phyloP scores from a whole-genome alignment of 2,329 filamentous ascomycete genomes.

The Escovopsis sp. region DNA sequence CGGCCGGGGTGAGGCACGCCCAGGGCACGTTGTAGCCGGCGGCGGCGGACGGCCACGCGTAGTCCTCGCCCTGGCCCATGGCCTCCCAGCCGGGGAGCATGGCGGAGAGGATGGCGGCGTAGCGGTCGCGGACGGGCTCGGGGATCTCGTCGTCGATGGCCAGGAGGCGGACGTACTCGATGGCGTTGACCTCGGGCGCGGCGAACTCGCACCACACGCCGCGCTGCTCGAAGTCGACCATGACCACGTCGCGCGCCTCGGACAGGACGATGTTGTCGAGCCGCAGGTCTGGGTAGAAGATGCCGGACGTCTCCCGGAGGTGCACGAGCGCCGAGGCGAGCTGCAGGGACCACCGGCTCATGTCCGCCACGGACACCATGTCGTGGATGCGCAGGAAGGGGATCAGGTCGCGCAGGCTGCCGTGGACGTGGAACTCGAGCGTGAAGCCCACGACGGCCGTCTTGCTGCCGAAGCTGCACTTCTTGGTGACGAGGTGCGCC shows the following conservation, averaged over 20 bases:
- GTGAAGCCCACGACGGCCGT: conserved; percentile 41
- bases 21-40: conserved; percentile 41
- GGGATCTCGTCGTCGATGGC: conserved; percentile 33
- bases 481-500: conserved; percentile 38
- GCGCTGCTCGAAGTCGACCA: conserved; percentile 48
- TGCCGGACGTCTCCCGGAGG: conserved; percentile 26
- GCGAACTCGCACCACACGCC: conserved; percentile 48
- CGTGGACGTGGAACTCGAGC: conserved; percentile 35
- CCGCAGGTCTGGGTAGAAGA: conserved; percentile 43
- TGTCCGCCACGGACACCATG: conserved; percentile 25
- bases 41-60: conserved; percentile 25
- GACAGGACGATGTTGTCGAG: conserved; percentile 44
- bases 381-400: conserved; percentile 33
- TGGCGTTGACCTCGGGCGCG: conserved; percentile 42
- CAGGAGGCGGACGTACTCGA: conserved; percentile 41
- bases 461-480: conserved; percentile 39
- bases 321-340: conserved; percentile 36
- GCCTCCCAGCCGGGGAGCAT: conserved; percentile 32
- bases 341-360: conserved; percentile 38
- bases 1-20: conserved; percentile 32
- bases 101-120: conserved; percentile 23
- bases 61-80: conserved; percentile 25
- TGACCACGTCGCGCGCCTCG: conserved; percentile 28
- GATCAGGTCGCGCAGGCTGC: conserved; percentile 39
- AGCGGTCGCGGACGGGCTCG: conserved; percentile 22